Evolutionary conservation across 2,329 filamentous ascomycete species (phyloP), one percentile per base, ranked within the genome.

Genomic region (Aspergillus quadricinctus): DNA sequence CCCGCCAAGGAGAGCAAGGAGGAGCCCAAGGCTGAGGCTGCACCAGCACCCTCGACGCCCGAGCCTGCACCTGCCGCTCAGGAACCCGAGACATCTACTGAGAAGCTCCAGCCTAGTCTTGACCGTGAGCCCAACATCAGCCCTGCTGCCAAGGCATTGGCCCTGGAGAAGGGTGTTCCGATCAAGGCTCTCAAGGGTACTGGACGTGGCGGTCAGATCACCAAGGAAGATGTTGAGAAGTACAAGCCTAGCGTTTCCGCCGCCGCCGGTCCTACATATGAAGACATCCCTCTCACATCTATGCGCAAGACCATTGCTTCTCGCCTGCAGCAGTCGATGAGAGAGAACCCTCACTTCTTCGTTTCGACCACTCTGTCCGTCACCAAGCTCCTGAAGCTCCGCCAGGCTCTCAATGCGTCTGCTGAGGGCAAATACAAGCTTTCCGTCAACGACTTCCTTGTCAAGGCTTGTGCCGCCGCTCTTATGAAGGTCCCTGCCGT

Each of bases 281-380:
- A 92, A 77, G 94, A 99, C 72, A 85, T 85, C 60, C 90, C 92
- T 61, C 85, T 92, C 66, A 88, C 83, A 70, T 88, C 89, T 75
- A 99, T 99, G 94, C 92, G 94, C 82, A 97, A 97, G 86, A 92
- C 90, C 65, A 99, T 99, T 75, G 94, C 94, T 76, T 86, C 80
- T 77, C 91, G 94, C 67, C 89, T 99, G 58, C 87, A 88, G 71
- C 84, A 96, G 80, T 97, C 93, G 46, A 84, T 90, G 76, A 86
- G 89, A 77, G 88, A 93, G 78, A 97, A 97, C 84, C 94, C 94
- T 59, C 94, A 97, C 84, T 99, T 96, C 86, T 99, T 93, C 75
- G 93, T 99, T 69, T 90, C 90, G 68, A 88, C 91, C 69, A 86
- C 86, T 66, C 84, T 99, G 72, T 97, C 93, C 57, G 94, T 99